Evolutionary conservation across 2,329 filamentous ascomycete genomes (phyloP), one percentile per base, ranked within the genome.

Genomic region (Claviceps fusiformis): DNA sequence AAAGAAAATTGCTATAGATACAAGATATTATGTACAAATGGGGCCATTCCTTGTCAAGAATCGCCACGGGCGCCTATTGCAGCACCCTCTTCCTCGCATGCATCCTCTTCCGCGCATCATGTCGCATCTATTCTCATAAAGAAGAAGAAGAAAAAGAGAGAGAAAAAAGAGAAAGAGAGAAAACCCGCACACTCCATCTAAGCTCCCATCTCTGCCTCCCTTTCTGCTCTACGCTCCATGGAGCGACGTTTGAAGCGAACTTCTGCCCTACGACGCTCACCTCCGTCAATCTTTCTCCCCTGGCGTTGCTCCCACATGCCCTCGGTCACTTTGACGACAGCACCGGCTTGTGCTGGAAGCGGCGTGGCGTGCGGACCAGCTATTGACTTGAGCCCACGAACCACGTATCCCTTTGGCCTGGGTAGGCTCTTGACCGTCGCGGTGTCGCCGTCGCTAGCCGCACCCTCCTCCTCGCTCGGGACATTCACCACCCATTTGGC

Each of bases 261-360:
- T 73, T 95, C 86, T 17, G 86, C 87, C 69, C 81, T 83, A 71
- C 93, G 82, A 69, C 93, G 84, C 77, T 98, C 93, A 77, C 93
- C 93, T 66, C 93, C 93, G 71, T 97, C 91, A 61, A 98, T 85
- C 83, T 97, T 97, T 65, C 83, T 82, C 33, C 93, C 92, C 64
- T 85, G 80, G 67, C 80, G 85, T 64, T 90, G 78, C 75, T 97
- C 92, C 93, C 92, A 97, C 75, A 97, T 86, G 10, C 92, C 90
- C 69, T 96, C 91, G 55, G 84, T 82, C 27, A 88, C 78, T 59
- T 77, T 76, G 61, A 97, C 77, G 53, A 77, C 75, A 11, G 85
- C 87, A 9, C 81, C 83, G 45, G 74, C 72, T 1, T 81, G 78
- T 1, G 80, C 80, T 69, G 86, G 84, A 33, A 91, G 66, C 5